Evolutionary conservation across 345 rosid genomes (phyloP), one percentile per base, ranked within the genome.

Genomic region (Moricandia moricandioides): DNA sequence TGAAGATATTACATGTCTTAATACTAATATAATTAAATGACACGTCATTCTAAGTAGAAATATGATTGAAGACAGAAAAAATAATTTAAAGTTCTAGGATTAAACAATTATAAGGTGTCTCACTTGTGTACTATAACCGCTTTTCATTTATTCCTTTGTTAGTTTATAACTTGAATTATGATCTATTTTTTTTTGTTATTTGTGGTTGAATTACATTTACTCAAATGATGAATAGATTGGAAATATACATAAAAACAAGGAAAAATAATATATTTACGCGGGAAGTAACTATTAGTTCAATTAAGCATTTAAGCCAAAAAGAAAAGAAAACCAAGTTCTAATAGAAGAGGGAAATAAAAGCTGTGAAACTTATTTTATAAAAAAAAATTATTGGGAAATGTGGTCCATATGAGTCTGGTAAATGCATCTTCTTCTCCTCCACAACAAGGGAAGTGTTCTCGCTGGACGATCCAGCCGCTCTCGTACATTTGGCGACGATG

Each of bases 401-500:
- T 72, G 81, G 81, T 72, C 81, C 81, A 66, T 35, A 39, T 31
- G 75, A 76, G 67, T 17, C 56, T 27, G 35, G 14, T 47, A 17
- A 30, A 47, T 70, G 68, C 29, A 49, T 30, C 33, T 49, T 51
- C 73, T 64, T 59, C 61, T 34, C 76, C 72, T 58, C 63, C 64
- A 59, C 64, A 59, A 58, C 72, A 71, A 71, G 80, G 81, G 29
- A 65, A 78, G 47, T 34, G 69, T 65, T 16, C 56, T 78, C 69
- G 72, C 81, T 72, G 77, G 81, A 71, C 47, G 58, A 66, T 6
- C 47, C 57, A 72, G 77, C 77, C 68, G 12, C 21, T 49, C 51
- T 78, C 69, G 72, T 78, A 78, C 77, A 71, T 51, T 71, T 78
- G 81, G 81, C 68, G 3, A 29, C 7, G 3, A 17, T 49, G 61